A percentile compares a stretch with the other conserved stretches of the same genome.
phyloP scores from a whole-genome alignment of 148 eudicot genomes.

The Agrostemma githago region DNA sequence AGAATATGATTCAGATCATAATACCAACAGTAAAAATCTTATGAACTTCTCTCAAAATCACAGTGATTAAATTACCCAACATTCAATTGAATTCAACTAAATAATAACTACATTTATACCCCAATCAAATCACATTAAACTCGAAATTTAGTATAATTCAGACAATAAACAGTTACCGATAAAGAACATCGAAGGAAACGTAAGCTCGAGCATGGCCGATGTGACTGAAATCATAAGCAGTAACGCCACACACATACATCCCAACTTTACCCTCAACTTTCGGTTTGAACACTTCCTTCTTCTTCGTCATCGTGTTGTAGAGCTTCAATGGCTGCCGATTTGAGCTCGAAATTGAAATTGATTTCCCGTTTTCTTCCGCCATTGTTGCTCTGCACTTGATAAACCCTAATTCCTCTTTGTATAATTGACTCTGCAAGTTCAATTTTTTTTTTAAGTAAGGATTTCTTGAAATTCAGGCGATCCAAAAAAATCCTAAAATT shows the following conservation, averaged over 20 bases:
- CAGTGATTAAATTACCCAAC: background rate
- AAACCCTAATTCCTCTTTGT: background rate
- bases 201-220: slow-evolving; percentile 89
- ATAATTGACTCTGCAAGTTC: too few relatives aligned
- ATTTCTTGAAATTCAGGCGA: too few relatives aligned
- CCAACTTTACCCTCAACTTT: slow-evolving; percentile 50
- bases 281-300: slow-evolving; percentile 56
- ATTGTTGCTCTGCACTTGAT: slow-evolving; percentile 16
- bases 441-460: too few relatives aligned
- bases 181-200: slow-evolving; percentile 74
- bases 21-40: background rate
- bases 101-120: background rate
- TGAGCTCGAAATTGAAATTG: background rate
- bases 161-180: slow-evolving; percentile 32
- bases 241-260: slow-evolving; percentile 85
- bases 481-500: too few relatives aligned
- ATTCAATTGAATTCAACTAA: background rate
- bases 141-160: background rate
- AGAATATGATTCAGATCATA: background rate
- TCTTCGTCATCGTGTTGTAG: slow-evolving; percentile 54
- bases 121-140: background rate
- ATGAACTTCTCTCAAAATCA: background rate
- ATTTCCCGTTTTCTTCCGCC: slow-evolving; percentile 21
- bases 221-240: slow-evolving; percentile 65
- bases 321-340: slow-evolving; percentile 26